phyloP scores from a whole-genome alignment of 441 rosid species.

The Capsella rubella region DNA sequence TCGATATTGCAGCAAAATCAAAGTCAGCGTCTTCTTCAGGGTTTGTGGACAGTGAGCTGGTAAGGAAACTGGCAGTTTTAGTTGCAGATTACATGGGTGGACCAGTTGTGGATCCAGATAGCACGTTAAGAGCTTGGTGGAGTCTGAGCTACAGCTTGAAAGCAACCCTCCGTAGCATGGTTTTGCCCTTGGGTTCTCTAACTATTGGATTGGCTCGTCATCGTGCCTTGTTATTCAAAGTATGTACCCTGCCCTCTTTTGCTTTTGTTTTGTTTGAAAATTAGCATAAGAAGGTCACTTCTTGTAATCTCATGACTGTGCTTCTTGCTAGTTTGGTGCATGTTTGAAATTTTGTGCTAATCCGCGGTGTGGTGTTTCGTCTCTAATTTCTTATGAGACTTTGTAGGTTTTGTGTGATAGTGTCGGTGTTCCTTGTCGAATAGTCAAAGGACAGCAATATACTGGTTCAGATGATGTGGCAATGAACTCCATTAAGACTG shows the following conservation, averaged over 20 bases:
- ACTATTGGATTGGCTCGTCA: constrained; percentile 97
- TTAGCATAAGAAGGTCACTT: constrained; percentile 10
- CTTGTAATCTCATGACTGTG: neutral
- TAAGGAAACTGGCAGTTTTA: constrained; percentile 72
- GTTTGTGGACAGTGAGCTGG: constrained; percentile 55
- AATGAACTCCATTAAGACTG: constrained; percentile 88
- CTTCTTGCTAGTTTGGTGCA: constrained; percentile 18
- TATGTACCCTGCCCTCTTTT: constrained; percentile 37
- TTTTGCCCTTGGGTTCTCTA: constrained; percentile 92
- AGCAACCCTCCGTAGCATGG: constrained; percentile 91
- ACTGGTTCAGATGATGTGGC: constrained; percentile 94
- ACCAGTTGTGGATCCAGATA: constrained; percentile 79
- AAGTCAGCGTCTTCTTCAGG: constrained; percentile 54
- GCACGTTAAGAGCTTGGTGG: constrained; percentile 74
- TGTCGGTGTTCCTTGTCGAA: constrained; percentile 85
- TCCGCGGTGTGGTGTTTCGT: constrained; percentile 16
- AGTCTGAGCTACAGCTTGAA: constrained; percentile 83
- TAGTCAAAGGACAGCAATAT: constrained; percentile 91
- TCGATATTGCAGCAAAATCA: constrained; percentile 61
- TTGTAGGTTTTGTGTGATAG: constrained; percentile 89
- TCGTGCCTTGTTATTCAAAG: constrained; percentile 96
- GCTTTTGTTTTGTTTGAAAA: constrained; percentile 9
- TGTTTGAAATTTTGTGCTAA: constrained; percentile 21
- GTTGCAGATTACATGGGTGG: constrained; percentile 98
- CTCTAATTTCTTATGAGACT: constrained; percentile 35